Conservation (phyloP, 768 basidiomycete genomes). For the Lactarius tabidus region DNA sequence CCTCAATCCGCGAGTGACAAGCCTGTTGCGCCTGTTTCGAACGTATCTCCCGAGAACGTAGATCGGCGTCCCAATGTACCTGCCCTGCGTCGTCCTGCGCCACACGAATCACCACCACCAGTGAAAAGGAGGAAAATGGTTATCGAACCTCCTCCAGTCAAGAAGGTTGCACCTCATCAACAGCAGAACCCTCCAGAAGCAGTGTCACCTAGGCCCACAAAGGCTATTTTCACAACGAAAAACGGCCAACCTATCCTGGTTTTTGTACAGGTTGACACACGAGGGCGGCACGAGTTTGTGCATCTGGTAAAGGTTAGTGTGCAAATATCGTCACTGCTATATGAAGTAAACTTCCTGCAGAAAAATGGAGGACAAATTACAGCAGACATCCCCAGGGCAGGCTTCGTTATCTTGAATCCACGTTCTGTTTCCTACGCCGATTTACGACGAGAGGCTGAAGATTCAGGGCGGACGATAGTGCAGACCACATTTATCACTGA, state of each 20-base stretch:
- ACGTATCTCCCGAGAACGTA: neutral
- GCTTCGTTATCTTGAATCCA: conserved; percentile 56
- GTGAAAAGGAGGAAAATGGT: conserved; percentile 14
- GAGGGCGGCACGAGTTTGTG: conserved; percentile 48
- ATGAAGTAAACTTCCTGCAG: conserved; percentile 34
- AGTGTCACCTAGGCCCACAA: conserved; percentile 23
- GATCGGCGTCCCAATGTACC: neutral
- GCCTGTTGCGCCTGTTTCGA: neutral
- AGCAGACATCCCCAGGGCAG: conserved; percentile 49
- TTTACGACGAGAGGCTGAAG: conserved; percentile 38
- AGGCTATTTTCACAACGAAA: conserved; percentile 40
- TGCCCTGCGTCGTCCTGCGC: neutral
- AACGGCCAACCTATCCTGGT: conserved; percentile 39
- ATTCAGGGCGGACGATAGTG: conserved; percentile 44
- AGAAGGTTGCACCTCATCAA: neutral
- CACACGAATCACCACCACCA: neutral
- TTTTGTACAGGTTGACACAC: conserved; percentile 65
- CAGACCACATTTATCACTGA: conserved; percentile 50
- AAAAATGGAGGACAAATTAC: conserved; percentile 63
- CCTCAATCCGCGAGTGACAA: neutral
- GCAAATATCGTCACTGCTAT: neutral
- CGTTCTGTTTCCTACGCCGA: conserved; percentile 49
- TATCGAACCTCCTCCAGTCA: neutral
- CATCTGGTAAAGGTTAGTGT: conserved; percentile 47
- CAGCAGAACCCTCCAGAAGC: neutral